Conservation (phyloP, 805 yeast species). For the Wickerhamomyces xylosicus region DNA sequence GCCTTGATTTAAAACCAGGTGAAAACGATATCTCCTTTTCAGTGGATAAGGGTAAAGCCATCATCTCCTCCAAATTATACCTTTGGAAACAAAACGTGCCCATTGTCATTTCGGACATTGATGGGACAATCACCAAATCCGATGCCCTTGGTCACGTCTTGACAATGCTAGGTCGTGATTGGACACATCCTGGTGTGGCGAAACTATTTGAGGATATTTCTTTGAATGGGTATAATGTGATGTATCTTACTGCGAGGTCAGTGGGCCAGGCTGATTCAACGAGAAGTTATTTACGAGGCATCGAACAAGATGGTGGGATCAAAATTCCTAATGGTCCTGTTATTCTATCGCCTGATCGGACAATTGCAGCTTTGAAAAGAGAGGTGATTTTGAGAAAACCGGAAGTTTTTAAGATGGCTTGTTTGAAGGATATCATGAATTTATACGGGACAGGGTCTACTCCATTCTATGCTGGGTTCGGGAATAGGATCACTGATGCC, state of each 20-base stretch:
- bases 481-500: constrained; percentile 94
- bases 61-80: constrained; percentile 61
- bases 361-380: constrained; percentile 87
- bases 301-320: constrained; percentile 67
- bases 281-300: constrained; percentile 67
- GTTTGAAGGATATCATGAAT: constrained; percentile 74
- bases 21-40: constrained; percentile 69
- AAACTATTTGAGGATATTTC: constrained; percentile 79
- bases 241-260: constrained; percentile 90
- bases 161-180: constrained; percentile 88
- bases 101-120: constrained; percentile 92
- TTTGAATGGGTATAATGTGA: constrained; percentile 82
- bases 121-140: constrained; percentile 95
- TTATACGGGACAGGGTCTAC: constrained; percentile 56
- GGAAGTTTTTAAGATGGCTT: constrained; percentile 97
- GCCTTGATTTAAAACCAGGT: constrained; percentile 67
- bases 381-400: constrained; percentile 93
- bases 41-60: constrained; percentile 75
- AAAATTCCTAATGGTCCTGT: constrained; percentile 86
- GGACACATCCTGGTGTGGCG: constrained; percentile 98
- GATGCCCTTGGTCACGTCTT: constrained; percentile 96
- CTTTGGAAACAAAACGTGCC: constrained; percentile 82
- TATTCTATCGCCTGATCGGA: constrained; percentile 88
- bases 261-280: constrained; percentile 95
- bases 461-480: constrained; percentile 96